Conservation (phyloP, 768 basidiomycete genomes). For the Tricholoma sp. region DNA sequence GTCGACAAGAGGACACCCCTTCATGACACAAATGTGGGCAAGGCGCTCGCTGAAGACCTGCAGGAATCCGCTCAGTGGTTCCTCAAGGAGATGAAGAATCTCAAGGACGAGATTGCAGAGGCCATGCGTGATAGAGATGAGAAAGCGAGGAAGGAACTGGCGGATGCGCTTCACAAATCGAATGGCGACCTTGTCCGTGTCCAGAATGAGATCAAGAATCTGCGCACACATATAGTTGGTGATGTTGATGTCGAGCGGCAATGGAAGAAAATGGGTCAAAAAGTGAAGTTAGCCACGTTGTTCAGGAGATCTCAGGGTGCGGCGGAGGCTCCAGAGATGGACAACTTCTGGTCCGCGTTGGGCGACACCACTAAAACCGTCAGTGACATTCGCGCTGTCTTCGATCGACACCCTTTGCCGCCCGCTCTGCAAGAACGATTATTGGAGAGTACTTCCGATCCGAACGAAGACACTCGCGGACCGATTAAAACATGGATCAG, state of each 20-base stretch:
- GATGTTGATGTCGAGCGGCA: neutral
- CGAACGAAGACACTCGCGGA: neutral
- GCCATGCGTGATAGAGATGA: neutral
- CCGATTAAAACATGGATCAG: neutral
- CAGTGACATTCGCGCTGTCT: neutral
- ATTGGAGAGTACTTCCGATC: neutral
- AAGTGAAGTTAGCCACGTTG: neutral
- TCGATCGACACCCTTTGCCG: neutral
- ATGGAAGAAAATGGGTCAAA: neutral
- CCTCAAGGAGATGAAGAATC: neutral
- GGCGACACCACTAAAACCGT: neutral
- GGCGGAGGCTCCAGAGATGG: neutral
- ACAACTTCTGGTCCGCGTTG: neutral
- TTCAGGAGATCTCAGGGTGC: neutral
- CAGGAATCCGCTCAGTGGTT: neutral
- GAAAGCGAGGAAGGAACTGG: neutral
- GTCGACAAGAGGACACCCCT: neutral
- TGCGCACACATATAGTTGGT: neutral
- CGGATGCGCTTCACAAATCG: neutral
- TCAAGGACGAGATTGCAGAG: neutral
- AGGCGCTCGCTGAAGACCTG: neutral
- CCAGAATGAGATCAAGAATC: neutral
- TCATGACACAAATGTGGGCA: slow-evolving; percentile 11
- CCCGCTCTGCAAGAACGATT: neutral
- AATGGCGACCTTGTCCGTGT: neutral